Conservation (phyloP, 306 rosid species). For the Malus sylvestris region DNA sequence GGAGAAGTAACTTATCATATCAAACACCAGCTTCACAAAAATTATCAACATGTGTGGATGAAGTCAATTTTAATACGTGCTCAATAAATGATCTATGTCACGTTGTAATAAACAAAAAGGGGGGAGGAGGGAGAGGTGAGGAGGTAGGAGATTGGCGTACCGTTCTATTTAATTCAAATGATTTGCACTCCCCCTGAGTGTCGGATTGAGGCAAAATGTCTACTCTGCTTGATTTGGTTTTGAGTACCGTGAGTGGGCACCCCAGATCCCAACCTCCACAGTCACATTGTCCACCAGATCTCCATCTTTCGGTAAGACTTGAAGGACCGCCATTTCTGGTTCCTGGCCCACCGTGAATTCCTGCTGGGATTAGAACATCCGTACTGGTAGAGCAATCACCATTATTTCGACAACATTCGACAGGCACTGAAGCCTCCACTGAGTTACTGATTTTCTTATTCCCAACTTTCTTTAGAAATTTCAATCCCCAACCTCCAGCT, state of each 20-base stretch:
- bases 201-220: constrained; percentile 31
- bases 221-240: constrained; percentile 36
- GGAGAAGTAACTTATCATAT: background rate
- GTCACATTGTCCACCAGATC: constrained; percentile 78
- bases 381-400: constrained; percentile 56
- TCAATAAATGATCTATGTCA: background rate
- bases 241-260: constrained; percentile 73
- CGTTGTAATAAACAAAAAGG: constrained; percentile 1
- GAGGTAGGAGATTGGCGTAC: constrained; percentile 29
- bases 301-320: constrained; percentile 81
- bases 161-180: constrained; percentile 55
- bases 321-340: constrained; percentile 75
- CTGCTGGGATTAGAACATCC: constrained; percentile 74
- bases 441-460: constrained; percentile 27
- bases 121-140: background rate
- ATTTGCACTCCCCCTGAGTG: constrained; percentile 51
- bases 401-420: constrained; percentile 37
- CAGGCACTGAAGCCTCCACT: constrained; percentile 14
- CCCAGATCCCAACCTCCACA: constrained; percentile 99
- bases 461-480: constrained; percentile 66
- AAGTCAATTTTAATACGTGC: constrained; percentile 7
- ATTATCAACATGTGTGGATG: background rate
- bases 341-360: constrained; percentile 88
- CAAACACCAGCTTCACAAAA: background rate
- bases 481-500: constrained; percentile 94